These are phyloP conservation scores for Serendipita sp. DNA, from an alignment of 768 basidiomycete genomes.

Conservation along the genomic window DNA sequence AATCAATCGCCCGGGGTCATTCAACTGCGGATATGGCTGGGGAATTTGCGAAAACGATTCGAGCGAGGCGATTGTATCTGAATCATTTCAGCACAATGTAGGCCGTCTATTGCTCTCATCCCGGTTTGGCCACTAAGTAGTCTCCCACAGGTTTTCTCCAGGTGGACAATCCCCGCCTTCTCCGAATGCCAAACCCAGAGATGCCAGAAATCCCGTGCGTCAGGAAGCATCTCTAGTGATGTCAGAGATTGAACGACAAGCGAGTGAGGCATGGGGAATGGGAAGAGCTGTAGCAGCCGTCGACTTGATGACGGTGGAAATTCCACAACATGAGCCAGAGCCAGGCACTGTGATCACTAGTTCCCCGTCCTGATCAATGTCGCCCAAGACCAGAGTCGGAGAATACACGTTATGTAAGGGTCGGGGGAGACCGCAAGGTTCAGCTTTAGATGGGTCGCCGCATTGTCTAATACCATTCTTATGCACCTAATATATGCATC, in stretches of 20 bases:
- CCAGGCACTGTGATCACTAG: neutral
- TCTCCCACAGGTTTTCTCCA: neutral
- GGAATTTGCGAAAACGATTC: conserved; percentile 43
- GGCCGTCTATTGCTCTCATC: conserved; percentile 9
- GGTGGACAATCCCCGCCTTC: neutral
- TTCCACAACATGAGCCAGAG: conserved; percentile 5
- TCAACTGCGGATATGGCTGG: conserved; percentile 70
- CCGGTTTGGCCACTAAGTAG: neutral
- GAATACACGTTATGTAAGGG: too few relatives aligned
- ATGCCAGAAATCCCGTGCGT: neutral
- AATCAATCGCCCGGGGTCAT: conserved; percentile 51
- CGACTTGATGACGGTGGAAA: conserved; percentile 13
- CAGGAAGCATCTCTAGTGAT: neutral
- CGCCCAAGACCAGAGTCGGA: too few relatives aligned
- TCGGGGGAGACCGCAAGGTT: too few relatives aligned
- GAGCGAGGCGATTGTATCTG: conserved; percentile 44
- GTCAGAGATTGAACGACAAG: conserved; percentile 3
- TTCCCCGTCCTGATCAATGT: too few relatives aligned
- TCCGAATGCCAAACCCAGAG: neutral
- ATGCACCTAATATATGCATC: too few relatives aligned
- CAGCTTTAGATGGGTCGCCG: too few relatives aligned
- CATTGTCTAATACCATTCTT: too few relatives aligned
- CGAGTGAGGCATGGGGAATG: conserved; percentile 33
- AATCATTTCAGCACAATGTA: conserved; percentile 68
- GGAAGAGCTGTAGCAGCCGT: conserved; percentile 22